These are phyloP conservation scores for Xylaria telfairii DNA, from an alignment of 495 filamentous ascomycete genomes.

Conservation along the genomic window DNA sequence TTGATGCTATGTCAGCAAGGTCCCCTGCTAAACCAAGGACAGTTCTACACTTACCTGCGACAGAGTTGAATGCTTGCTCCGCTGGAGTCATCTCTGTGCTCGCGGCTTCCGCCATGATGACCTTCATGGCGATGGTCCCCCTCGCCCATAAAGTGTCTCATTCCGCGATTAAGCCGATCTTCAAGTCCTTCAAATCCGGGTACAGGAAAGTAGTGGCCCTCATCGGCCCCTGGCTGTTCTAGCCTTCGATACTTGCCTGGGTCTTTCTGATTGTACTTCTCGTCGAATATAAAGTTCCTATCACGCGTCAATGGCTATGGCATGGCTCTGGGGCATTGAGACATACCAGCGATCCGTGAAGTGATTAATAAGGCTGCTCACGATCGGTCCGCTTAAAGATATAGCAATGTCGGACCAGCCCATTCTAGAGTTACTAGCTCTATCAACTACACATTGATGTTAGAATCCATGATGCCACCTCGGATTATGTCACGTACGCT, in stretches of 20 bases:
- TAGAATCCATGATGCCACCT: constrained; percentile 20
- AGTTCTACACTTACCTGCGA: constrained; percentile 43
- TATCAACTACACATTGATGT: constrained; percentile 59
- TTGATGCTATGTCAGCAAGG: constrained; percentile 36
- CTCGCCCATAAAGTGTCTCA: constrained; percentile 42
- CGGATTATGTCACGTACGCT: constrained; percentile 49
- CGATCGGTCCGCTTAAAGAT: constrained; percentile 78
- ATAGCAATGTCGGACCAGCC: constrained; percentile 92
- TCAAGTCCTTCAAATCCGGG: constrained; percentile 53
- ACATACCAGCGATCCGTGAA: constrained; percentile 81
- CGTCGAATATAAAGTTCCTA: constrained; percentile 83
- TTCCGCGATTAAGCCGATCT: constrained; percentile 51
- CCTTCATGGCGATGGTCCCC: constrained; percentile 22
- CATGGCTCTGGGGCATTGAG: not conserved
- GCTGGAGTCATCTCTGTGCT: constrained; percentile 21
- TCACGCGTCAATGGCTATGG: constrained; percentile 13
- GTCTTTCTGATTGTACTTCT: constrained; percentile 77
- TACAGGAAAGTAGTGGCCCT: constrained; percentile 33
- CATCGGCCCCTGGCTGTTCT: constrained; percentile 34
- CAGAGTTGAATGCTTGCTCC: constrained; percentile 46
- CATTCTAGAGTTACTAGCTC: constrained; percentile 82
- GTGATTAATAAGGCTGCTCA: constrained; percentile 77
- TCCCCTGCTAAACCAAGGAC: constrained; percentile 15
- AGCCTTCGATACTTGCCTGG: constrained; percentile 67
- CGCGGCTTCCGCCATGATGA: constrained; percentile 30